Conservation (phyloP, 257 asterid genomes). For the Euphrasia confusa region DNA sequence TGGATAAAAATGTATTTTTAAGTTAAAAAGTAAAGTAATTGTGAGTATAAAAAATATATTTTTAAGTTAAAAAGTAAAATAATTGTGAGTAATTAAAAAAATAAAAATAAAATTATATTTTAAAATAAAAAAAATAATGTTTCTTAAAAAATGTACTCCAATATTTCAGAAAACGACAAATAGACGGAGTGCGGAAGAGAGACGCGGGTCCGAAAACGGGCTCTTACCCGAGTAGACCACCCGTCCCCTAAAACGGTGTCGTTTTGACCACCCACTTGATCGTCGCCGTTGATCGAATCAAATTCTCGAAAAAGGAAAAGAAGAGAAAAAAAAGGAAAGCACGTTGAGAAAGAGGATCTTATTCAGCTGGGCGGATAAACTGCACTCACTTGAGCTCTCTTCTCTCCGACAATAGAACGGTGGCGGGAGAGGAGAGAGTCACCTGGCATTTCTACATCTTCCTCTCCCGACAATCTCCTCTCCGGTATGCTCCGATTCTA, state of each 20-base stretch:
- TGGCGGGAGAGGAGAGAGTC: constrained; percentile 13
- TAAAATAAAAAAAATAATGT: no score
- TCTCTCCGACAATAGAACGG: constrained; percentile 32
- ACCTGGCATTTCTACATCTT: constrained; percentile 15
- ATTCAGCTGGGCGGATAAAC: constrained; percentile 29
- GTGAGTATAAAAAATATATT: no score
- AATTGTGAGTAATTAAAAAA: no score
- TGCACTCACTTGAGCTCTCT: constrained; percentile 28
- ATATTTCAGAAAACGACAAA: no score
- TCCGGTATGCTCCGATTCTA: constrained; percentile 36
- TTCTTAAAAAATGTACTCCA: no score
- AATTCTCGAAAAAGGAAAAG: constrained; percentile 21
- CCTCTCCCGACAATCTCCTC: constrained; percentile 21
- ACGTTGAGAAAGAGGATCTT: constrained; percentile 22
- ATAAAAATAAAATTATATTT: no score
- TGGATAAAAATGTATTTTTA: no score
- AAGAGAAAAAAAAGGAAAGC: background rate
- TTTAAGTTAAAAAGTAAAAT: no score
- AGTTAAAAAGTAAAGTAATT: no score
- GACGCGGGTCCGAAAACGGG: constrained; percentile 27
- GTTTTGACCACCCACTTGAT: background rate
- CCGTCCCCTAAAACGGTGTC: constrained; percentile 15
- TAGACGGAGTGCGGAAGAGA: constrained; percentile 22
- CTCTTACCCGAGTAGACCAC: constrained; percentile 1
- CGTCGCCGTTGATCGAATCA: constrained; percentile 28